Base-by-base conservation (phyloP, 768 basidiomycete species). In the Collybia sordida region DNA sequence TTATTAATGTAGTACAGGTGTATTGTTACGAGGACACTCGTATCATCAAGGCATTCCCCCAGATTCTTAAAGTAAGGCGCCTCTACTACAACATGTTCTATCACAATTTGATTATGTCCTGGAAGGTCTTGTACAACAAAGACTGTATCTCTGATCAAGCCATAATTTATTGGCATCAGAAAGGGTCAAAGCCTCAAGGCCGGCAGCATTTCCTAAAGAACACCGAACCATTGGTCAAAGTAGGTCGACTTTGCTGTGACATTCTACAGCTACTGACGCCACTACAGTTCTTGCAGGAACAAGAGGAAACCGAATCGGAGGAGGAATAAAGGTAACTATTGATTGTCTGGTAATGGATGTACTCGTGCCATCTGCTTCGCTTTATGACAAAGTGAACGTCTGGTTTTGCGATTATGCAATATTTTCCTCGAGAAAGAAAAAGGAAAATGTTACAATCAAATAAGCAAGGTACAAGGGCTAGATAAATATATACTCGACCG, bases 21-120 rank as follows among this genome's bases (percentile, higher is more conserved):
- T 91, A 96, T 73, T 95, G 92, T 68, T 97, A 98, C 69, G 93
- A 96, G 72, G 93, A 98, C 63, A 95, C 93, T 21, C 89, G 91
- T 50, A 81, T 96, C 63, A 95, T 94, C 71, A 94, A 94, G 66
- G 80, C 93, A 6, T 98, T 99, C 78, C 87, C 93, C 41, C 90
- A 94, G 63, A 88, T 98, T 66, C 78, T 99, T 55, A 97, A 98
- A 78, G 93, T 80, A 45, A 23, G 62, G 58, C n/a, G 15, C 42
- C 45, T 37, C 6, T 28, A 18, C n/a, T 22, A 25, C 6, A 45
- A 34, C 21, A 24, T 42, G 31, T n/a, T n/a, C 24, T 14, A 24
- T 47, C 41, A n/a, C 24, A 11, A 15, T 42, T 42, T 56, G 22
- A 49, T 14, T 25, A 34, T 24, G 17, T 35, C 38, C n/a, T 47